These are phyloP conservation scores for Tylopilus plumbeoviolaceoides DNA, from an alignment of 768 basidiomycete species.

Conservation along the genomic window DNA sequence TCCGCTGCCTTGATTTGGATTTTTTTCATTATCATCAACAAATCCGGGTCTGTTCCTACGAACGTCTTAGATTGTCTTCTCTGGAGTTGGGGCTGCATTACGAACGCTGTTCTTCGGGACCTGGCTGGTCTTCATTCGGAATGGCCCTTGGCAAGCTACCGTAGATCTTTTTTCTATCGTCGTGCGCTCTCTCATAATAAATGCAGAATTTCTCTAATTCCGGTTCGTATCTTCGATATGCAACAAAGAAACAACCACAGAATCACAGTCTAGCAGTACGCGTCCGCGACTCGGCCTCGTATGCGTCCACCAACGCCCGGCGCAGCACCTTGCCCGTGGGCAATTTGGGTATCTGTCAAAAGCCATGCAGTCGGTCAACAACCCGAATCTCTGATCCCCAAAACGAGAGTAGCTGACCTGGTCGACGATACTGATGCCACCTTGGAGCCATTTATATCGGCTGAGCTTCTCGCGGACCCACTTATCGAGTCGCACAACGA, in stretches of 20 bases:
- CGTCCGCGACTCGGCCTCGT: constrained; percentile 35
- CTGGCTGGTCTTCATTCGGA: not conserved
- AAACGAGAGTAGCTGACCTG: constrained; percentile 41
- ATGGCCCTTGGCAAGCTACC: no score
- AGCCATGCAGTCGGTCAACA: not conserved
- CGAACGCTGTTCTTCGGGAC: no score
- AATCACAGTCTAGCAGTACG: constrained; percentile 24
- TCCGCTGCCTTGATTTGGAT: not conserved
- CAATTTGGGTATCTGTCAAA: constrained; percentile 57
- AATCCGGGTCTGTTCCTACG: no score
- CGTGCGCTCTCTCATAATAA: no score
- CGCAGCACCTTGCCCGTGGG: constrained; percentile 72
- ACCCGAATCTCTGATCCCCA: not conserved
- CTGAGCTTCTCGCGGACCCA: constrained; percentile 66
- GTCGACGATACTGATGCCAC: constrained; percentile 68
- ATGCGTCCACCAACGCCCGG: constrained; percentile 54
- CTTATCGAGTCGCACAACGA: constrained; percentile 45
- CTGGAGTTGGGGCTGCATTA: not conserved
- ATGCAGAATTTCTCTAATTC: no score
- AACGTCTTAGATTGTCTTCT: not conserved
- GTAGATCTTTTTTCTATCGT: no score
- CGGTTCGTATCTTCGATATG: not conserved
- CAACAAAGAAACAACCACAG: not conserved
- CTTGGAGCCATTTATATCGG: constrained; percentile 73
- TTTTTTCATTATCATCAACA: no score